Base-by-base conservation (phyloP, 2,329 filamentous ascomycete genomes). In the Aspergillus aculeatinus region DNA sequence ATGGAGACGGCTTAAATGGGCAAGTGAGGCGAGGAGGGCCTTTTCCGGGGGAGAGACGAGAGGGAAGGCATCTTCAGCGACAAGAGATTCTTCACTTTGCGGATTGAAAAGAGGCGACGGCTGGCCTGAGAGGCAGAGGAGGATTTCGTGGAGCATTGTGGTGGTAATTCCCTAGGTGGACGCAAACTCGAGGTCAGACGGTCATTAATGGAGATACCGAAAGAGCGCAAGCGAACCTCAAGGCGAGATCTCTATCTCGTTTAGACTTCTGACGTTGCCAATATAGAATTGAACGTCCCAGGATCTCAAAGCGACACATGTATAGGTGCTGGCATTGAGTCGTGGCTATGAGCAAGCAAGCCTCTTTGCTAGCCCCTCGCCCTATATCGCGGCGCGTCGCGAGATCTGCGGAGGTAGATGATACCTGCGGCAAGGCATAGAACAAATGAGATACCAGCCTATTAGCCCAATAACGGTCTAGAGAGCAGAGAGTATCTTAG, bases 111-210 rank as follows among this genome's bases (percentile, higher is more conserved):
- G 86, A 67, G 92, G 89, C 65, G 94, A 97, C 65, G 91, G 89
- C 79, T 98, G 91, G 67, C 95, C 94, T 70, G 93, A 96, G 77
- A 98, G 88, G 76, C 93, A 94, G 77, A 99, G 89, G 77, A 98
- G 87, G 80, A 99, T 92, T 83, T 99, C 95, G 85, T 98, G 95
- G 76, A 99, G 90, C 95, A 99, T 99, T 67, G 70, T 78, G 73
- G 60, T 57, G 64, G 61, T 14, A 63, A 51, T 48, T 67, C 61
- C 51, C 68, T 71, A 57, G 27, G 39, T n/a, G n/a, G 16, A 16
- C 21, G n/a, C 25, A 55, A 42, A 27, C 14, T 48, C 56, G 23
- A 57, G 52, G 55, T 65, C 51, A 61, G 60, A 55, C 33, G 1
- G 14, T 35, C 5, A 59, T 51, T 39, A 19, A 44, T 11, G 31